Base-by-base conservation (phyloP, 2,329 filamentous ascomycete species). In the Trichoderma brevicompactum region DNA sequence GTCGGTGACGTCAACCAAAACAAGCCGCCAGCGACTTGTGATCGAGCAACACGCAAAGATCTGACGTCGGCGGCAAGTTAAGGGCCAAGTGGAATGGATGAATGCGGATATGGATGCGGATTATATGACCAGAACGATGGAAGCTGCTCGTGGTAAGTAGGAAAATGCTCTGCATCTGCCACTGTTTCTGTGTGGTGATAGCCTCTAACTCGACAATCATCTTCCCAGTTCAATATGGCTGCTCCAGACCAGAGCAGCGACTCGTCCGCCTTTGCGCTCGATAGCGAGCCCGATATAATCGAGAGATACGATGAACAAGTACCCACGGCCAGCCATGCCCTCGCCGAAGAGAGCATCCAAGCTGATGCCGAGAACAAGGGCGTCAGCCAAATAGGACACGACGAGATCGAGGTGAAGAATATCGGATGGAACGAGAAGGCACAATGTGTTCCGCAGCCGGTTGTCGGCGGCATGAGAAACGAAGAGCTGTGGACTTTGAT, bases 401-500 rank as follows among this genome's bases (percentile, higher is more conserved):
- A 81, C 7, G 83, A 76, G 65, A 72, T 80, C 41, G 87, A 89
- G 66, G 87, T 90, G 3, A 82, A 83, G 53, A 83, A 92, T 70
- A 74, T 92, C 17, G 89, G 89, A n/a, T 92, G 89, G 89, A 86
- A 89, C 67, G 82, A 88, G 66, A 79, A 82, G 36, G 81, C 85
- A 60, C 77, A 83, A 34, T 73, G 81, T n/a, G 83, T 90, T 40
- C 77, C 84, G 0, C 79, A 78, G 34, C 87, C 86, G 0, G 79
- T 93, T 10, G 86, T 92, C 0, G 87, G 88, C 1, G 89, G 89
- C 0, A 74, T 93, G 66, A 80, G 81, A 12, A 93, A 93, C 68
- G 89, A 93, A 44, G 87, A 92, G 67, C 76, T 92, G 0, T 93
- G 90, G 88, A 79, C 91, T 55, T 78, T 93, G 17, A 79, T 92